Percentiles rank a stretch among this genome's conserved stretches.
phyloP scores from a whole-genome alignment of 192 early-diverging fungal genomes.

The Linnemannia elongata region DNA sequence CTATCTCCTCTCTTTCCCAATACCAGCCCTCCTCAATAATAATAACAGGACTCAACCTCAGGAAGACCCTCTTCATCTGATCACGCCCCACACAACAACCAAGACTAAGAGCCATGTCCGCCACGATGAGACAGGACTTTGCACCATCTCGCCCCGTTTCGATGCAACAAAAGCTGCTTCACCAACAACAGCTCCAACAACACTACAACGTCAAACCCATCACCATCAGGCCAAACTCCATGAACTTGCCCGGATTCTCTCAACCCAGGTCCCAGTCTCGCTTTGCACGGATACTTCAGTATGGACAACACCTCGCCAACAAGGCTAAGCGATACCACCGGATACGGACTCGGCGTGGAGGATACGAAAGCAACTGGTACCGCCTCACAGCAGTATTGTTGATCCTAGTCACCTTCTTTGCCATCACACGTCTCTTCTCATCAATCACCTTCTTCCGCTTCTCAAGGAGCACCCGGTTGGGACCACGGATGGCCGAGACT shows the following conservation, averaged over 20 bases:
- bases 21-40: no score
- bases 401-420: slow-evolving; percentile 16
- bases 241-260: slow-evolving; percentile 30
- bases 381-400: slow-evolving; percentile 9
- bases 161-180: slow-evolving; percentile 22
- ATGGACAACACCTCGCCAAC: slow-evolving; percentile 23
- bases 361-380: slow-evolving; percentile 46
- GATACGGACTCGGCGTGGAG: slow-evolving; percentile 39
- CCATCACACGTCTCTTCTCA: slow-evolving; percentile 15
- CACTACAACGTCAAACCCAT: slow-evolving; percentile 51
- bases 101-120: neutral
- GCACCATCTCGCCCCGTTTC: slow-evolving; percentile 27
- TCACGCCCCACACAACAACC: neutral
- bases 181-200: slow-evolving; percentile 21
- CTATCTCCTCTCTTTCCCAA: neutral
- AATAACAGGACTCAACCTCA: neutral
- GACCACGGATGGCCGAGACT: slow-evolving; percentile 49
- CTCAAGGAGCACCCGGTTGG: slow-evolving; percentile 6
- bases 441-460: slow-evolving; percentile 11
- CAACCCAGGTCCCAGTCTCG: slow-evolving; percentile 27
- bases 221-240: slow-evolving; percentile 46
- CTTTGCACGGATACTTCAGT: slow-evolving; percentile 12
- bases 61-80: neutral
- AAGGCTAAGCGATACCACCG: slow-evolving; percentile 38
- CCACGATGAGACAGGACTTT: neutral